Conservation (phyloP, 2,329 filamentous ascomycete species). For the Gliomastix tumulicola region DNA sequence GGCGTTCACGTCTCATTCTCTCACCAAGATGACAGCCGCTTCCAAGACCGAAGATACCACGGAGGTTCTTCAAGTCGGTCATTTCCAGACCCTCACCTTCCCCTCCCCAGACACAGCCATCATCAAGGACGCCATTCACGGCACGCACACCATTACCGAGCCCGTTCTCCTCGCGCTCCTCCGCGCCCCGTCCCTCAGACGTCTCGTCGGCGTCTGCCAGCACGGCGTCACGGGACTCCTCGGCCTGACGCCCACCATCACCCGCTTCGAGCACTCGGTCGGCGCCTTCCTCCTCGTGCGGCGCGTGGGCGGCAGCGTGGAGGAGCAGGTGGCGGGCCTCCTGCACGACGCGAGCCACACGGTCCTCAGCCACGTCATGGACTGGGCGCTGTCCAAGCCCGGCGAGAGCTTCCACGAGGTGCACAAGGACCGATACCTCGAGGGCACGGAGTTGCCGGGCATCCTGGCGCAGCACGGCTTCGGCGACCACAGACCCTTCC, state of each 20-base stretch:
- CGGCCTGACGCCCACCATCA: slow-evolving; percentile 21
- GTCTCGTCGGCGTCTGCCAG: slow-evolving; percentile 25
- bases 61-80: too few relatives aligned
- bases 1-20: too few relatives aligned
- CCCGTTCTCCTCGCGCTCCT: slow-evolving; percentile 27
- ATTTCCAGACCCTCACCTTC: not conserved
- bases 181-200: slow-evolving; percentile 18
- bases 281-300: slow-evolving; percentile 29
- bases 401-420: slow-evolving; percentile 31
- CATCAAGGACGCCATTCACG: slow-evolving; percentile 26
- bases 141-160: slow-evolving; percentile 20
- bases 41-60: too few relatives aligned
- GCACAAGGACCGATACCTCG: slow-evolving; percentile 26
- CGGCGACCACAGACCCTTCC: slow-evolving; percentile 16
- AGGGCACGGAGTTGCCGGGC: slow-evolving; percentile 20
- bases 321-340: slow-evolving; percentile 28
- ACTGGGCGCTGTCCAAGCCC: slow-evolving; percentile 24
- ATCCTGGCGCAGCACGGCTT: slow-evolving; percentile 23
- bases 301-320: slow-evolving; percentile 20
- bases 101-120: not conserved
- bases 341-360: slow-evolving; percentile 31
- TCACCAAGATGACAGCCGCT: too few relatives aligned
- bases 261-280: slow-evolving; percentile 29
- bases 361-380: slow-evolving; percentile 29
- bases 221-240: slow-evolving; percentile 27